phyloP scores from a whole-genome alignment of 257 asterid species.

The Henckelia pumila region DNA sequence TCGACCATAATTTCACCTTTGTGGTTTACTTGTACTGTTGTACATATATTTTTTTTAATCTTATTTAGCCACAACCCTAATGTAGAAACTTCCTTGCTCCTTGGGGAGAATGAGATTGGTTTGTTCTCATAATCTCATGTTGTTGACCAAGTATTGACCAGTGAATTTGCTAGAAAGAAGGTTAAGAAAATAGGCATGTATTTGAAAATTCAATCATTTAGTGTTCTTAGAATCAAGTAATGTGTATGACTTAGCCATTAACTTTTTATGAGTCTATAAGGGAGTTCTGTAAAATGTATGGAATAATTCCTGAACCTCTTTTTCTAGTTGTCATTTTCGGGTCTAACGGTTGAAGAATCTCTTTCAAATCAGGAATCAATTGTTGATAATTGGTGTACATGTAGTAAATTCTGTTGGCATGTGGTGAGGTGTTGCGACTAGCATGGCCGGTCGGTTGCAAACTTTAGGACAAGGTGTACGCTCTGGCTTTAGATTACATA shows the following conservation, averaged over 20 bases:
- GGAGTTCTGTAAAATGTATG: not conserved
- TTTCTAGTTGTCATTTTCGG: not conserved
- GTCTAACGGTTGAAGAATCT: slow-evolving; percentile 4
- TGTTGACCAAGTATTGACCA: not conserved
- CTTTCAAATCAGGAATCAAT: not conserved
- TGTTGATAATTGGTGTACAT: not conserved
- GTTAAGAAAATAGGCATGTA: not conserved
- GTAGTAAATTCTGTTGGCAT: not conserved
- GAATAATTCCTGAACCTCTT: not conserved
- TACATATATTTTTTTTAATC: too few species aligned
- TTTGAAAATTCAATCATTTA: not conserved
- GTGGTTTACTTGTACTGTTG: not conserved
- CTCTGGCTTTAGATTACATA: not conserved
- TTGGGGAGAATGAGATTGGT: not conserved
- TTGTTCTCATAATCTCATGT: not conserved
- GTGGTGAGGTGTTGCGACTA: not conserved
- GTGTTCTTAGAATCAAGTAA: not conserved
- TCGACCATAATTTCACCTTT: not conserved
- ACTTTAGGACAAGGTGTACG: not conserved
- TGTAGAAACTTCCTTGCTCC: not conserved
- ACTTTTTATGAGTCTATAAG: not conserved
- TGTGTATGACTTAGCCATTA: not conserved
- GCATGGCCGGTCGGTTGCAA: not conserved
- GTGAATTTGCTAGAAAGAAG: not conserved
- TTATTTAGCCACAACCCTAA: not conserved